phyloP scores from a whole-genome alignment of 2,329 filamentous ascomycete genomes.

The Aspergillus sp. region DNA sequence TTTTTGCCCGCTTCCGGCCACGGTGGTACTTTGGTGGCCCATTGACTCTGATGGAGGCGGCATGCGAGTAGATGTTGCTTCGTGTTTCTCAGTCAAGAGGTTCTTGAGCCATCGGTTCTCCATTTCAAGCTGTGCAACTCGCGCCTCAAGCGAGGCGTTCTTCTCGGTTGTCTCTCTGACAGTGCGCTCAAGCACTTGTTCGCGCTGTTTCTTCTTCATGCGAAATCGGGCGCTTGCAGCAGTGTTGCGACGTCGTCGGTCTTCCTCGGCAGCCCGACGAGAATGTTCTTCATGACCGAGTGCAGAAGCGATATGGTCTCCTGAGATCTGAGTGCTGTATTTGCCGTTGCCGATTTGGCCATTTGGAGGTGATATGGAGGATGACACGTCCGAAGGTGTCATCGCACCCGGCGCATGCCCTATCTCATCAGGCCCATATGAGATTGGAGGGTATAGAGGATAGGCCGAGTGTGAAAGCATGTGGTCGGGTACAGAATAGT shows the following conservation, averaged over 20 bases:
- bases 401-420: constrained; percentile 35
- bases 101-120: constrained; percentile 83
- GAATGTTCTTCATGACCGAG: constrained; percentile 68
- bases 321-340: constrained; percentile 40
- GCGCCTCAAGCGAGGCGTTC: constrained; percentile 69
- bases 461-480: constrained; percentile 40
- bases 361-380: constrained; percentile 43
- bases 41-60: constrained; percentile 24
- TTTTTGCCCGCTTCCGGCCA: constrained; percentile 30
- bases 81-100: constrained; percentile 78
- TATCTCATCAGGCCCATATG: constrained; percentile 37
- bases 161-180: constrained; percentile 83
- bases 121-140: constrained; percentile 74
- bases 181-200: constrained; percentile 77
- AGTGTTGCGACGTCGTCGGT: constrained; percentile 86
- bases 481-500: constrained; percentile 39
- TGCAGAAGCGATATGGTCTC: constrained; percentile 44
- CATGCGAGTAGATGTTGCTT: constrained; percentile 23
- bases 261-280: constrained; percentile 76
- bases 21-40: constrained; percentile 21
- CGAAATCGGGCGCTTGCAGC: constrained; percentile 86
- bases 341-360: constrained; percentile 41
- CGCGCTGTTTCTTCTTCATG: constrained; percentile 93
- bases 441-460: constrained; percentile 39
- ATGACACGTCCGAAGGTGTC: constrained; percentile 44